Evolutionary conservation across 108 stramenopile species (phyloP).

Genomic region (Skeletonema grethae): DNA sequence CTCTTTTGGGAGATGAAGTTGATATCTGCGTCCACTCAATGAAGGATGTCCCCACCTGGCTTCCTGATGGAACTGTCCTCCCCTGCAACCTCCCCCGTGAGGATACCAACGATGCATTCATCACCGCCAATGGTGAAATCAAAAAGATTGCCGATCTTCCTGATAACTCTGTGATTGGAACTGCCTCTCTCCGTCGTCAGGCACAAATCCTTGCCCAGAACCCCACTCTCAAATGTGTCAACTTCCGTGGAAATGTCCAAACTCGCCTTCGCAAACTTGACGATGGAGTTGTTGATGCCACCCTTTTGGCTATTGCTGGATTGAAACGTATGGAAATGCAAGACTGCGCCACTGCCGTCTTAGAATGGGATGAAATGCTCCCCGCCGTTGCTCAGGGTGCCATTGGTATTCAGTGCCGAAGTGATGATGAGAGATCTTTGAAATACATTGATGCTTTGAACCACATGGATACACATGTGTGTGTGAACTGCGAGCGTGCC

Average conservation of each 20-base stretch:
- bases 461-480: slow-evolving; percentile 89
- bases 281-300: slow-evolving; percentile 98
- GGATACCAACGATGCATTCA: slow-evolving; percentile 98
- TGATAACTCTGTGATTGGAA: slow-evolving; percentile 94
- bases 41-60: slow-evolving; percentile 99
- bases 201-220: slow-evolving; percentile 95
- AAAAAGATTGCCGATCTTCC: slow-evolving; percentile 89
- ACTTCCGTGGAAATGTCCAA: slow-evolving; percentile 99
- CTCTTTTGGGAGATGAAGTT: slow-evolving; percentile 94
- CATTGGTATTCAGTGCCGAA: slow-evolving; percentile 99
- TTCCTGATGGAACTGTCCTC: slow-evolving; percentile 95
- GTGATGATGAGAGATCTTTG: slow-evolving; percentile 88
- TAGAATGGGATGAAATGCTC: slow-evolving; percentile 97
- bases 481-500: slow-evolving; percentile 98
- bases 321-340: slow-evolving; percentile 98
- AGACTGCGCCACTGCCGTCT: slow-evolving; percentile 87
- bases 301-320: slow-evolving; percentile 97
- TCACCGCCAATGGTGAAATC: slow-evolving; percentile 64
- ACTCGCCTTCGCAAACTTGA: slow-evolving; percentile 98
- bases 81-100: slow-evolving; percentile 98
- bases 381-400: slow-evolving; percentile 99
- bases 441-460: slow-evolving; percentile 94
- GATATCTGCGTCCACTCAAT: slow-evolving; percentile 99
- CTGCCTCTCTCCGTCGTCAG: slow-evolving; percentile 97
- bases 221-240: slow-evolving; percentile 96